phyloP scores from a whole-genome alignment of 257 asterid genomes.

The Nicotiana tabacum region DNA sequence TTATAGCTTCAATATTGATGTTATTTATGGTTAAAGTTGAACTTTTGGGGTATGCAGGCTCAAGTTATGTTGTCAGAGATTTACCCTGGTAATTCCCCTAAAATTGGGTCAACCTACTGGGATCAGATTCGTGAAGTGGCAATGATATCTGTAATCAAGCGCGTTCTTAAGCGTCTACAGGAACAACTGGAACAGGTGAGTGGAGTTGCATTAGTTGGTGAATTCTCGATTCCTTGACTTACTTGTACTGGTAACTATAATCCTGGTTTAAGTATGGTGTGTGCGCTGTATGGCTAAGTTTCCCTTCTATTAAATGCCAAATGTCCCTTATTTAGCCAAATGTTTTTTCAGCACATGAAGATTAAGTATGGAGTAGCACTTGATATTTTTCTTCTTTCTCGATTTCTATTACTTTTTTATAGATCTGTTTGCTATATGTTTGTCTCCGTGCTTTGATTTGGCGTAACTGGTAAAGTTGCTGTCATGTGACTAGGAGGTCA shows the following conservation, averaged over 20 bases:
- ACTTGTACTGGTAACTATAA: neutral
- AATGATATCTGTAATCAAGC: constrained; percentile 68
- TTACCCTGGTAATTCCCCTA: constrained; percentile 86
- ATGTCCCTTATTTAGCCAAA: neutral
- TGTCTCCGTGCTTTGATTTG: neutral
- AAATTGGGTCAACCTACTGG: constrained; percentile 86
- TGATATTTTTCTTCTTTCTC: neutral
- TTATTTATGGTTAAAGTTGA: neutral
- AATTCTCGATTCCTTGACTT: neutral
- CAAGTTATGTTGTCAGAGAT: constrained; percentile 91
- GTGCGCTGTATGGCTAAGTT: neutral
- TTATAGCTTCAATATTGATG: neutral
- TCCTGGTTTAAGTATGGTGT: constrained; percentile 4
- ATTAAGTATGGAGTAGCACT: neutral
- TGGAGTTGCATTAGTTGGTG: neutral
- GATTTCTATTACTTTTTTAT: neutral
- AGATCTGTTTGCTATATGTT: neutral
- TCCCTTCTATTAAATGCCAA: neutral
- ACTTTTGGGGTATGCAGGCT: constrained; percentile 47
- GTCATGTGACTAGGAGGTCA: no score
- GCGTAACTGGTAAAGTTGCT: no score
- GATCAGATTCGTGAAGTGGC: constrained; percentile 90
- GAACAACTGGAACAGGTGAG: constrained; percentile 86
- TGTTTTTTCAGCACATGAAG: neutral
- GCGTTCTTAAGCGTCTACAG: constrained; percentile 64